These are phyloP conservation scores for Camillea tinctor DNA, from an alignment of 2,329 filamentous ascomycete species.

Conservation along the genomic window DNA sequence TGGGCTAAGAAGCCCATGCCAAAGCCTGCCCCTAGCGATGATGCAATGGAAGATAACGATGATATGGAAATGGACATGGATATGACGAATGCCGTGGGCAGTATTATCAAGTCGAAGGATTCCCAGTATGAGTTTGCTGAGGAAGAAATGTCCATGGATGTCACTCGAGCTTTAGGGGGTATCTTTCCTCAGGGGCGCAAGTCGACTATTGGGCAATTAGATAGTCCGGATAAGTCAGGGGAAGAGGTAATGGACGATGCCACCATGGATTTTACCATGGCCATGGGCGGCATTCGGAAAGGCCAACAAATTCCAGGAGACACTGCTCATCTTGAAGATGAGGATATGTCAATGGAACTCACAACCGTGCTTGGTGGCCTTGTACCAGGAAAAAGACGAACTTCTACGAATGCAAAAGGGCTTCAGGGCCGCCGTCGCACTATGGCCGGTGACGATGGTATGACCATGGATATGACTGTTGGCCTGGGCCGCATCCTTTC, in stretches of 20 bases:
- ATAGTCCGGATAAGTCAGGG: conserved; percentile 26
- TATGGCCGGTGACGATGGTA: conserved; percentile 42
- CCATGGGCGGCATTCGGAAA: conserved; percentile 67
- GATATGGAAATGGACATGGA: conserved; percentile 46
- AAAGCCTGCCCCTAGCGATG: conserved; percentile 26
- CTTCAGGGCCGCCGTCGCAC: conserved; percentile 26
- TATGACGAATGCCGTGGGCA: conserved; percentile 54
- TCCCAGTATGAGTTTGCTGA: conserved; percentile 48
- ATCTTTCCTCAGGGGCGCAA: conserved; percentile 59
- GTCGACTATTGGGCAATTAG: conserved; percentile 23
- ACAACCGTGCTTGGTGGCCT: conserved; percentile 64
- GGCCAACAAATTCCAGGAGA: conserved; percentile 30
- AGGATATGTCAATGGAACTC: conserved; percentile 79
- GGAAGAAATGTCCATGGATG: conserved; percentile 89
- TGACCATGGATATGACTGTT: conserved; percentile 65
- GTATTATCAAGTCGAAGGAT: conserved; percentile 44
- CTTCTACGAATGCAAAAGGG: conserved; percentile 28
- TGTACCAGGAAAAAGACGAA: conserved; percentile 34
- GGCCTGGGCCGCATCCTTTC: conserved; percentile 55
- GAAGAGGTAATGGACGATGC: conserved; percentile 54
- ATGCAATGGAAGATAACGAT: conserved; percentile 27
- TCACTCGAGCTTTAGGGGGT: conserved; percentile 77
- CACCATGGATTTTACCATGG: conserved; percentile 84
- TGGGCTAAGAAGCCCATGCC: conserved; percentile 61
- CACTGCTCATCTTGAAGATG: conserved; percentile 47